Evolutionary conservation across 768 basidiomycete species (phyloP), one percentile per base, ranked within the genome.

Genomic region (Fistulinella prunicolor): DNA sequence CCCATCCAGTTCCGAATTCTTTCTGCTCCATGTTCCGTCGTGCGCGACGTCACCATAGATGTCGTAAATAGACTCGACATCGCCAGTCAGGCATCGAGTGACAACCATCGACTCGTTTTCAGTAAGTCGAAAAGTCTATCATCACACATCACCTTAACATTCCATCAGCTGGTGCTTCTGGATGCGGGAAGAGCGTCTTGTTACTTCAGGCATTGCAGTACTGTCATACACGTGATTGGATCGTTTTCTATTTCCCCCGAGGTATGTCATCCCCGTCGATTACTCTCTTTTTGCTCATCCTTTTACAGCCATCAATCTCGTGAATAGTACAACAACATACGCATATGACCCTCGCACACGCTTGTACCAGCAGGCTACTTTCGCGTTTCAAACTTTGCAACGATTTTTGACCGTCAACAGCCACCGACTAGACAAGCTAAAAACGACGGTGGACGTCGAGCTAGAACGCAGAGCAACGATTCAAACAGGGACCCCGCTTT

Each of bases 161-260:
- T 14, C 19, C n/a, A n/a, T n/a, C 58, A 92, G 85, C 82, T 51
- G 93, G 93, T 13, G 69, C 77, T 6, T 51, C 78, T 9, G 93
- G 94, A 6, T 82, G 79, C 46, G 94, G 93, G 35, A 96, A 95
- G 70, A 89, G 85, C 46, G 82, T 79, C 51, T 64, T 89, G 9
- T 67, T 95, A 24, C 70, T 94, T 9, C 93, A 96, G 64, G 77
- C 85, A 0, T 81, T 89, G 0, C 75, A 86, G 32, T 83, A 89
- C 53, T 84, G 82, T 28, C 57, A 76, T 9, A 66, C 75, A 3
- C 75, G 79, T 19, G 77, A 78, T 22, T 94, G 90, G 88, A 76
- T 94, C 19, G 89, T 92, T 16, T 66, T 94, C 16, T 96, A 94
- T 62, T 78, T 93, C 21, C 91, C 94, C 3, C 75, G 85, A 68